Base-by-base conservation (phyloP, 2,329 filamentous ascomycete species). In the Penicillium oxalicum region DNA sequence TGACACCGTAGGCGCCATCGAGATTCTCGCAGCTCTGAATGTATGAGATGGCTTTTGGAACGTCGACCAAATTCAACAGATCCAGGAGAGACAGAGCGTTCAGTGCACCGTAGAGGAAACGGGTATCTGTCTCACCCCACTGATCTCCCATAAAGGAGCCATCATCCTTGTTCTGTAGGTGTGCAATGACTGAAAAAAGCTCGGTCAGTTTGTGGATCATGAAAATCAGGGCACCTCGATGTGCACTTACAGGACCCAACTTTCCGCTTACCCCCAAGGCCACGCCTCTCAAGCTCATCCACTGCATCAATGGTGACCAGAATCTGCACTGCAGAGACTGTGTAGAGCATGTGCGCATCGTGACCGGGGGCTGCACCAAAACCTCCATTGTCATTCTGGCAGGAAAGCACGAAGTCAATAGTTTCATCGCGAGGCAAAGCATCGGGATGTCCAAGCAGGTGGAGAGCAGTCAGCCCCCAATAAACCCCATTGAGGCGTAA, bases 271-370 rank as follows among this genome's bases (percentile, higher is more conserved):
- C 86, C 86, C 40, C 73, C 75, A 51, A 80, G 78, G 46, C 86
- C 79, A 51, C 79, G 79, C 49, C 75, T 73, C 56, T 97, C 90
- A 28, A 98, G 79, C 59, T 91, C 87, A 53, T 86, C 85, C 58
- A 96, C 77, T 27, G 86, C 93, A 71, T 95, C 86, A 27, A 95
- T 74, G 64, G 87, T 89, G 57, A 87, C 88, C 44, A 98, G 78
- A 58, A 96, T 90, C 74, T 98, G 93, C 60, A 98, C 85, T 45
- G 88, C 91, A 72, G 90, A 96, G 65, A 93, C 87, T 47, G 93
- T 98, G 67, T 91, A 96, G 45, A 97, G 81, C 82, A 98, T 88
- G 69, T 98, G 93, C 26, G 91, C 83, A 72, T 98, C 93, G 68
- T 98, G 93, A 5, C 88, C 87, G 0, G 93, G 93, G 9, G 91